Evolutionary conservation across 257 asterid species (phyloP).

Genomic region (Osmanthus fragrans): DNA sequence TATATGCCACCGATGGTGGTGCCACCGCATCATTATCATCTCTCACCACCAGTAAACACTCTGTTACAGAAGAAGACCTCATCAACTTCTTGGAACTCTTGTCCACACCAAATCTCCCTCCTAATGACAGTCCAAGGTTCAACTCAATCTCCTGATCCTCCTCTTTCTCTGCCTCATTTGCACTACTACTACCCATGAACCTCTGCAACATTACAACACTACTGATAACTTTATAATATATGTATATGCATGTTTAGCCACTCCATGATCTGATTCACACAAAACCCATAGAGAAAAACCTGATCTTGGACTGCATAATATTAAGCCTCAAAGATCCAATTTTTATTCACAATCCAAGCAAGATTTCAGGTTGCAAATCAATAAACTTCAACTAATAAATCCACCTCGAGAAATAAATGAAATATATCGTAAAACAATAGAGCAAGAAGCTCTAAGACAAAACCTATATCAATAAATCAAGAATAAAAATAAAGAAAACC

Average conservation of each 20-base stretch:
- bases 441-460: conserved; percentile 8
- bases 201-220: conserved; percentile 55
- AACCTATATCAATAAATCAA: conserved; percentile 6
- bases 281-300: conserved; percentile 39
- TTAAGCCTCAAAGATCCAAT: conserved; percentile 32
- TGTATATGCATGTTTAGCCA: conserved; percentile 34
- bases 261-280: conserved; percentile 42
- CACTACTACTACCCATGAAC: conserved; percentile 55
- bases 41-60: conserved; percentile 62
- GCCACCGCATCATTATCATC: conserved; percentile 53
- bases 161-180: conserved; percentile 25
- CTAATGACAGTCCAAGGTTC: conserved; percentile 93
- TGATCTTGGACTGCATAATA: conserved; percentile 46
- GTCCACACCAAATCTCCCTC: conserved; percentile 93
- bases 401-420: neutral
- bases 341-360: conserved; percentile 18
- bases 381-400: neutral
- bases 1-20: conserved; percentile 36
- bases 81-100: conserved; percentile 49
- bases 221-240: neutral
- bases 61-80: conserved; percentile 78
- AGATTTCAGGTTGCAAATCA: conserved; percentile 2
- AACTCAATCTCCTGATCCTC: conserved; percentile 55
- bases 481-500: neutral
- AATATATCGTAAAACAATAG: neutral